Evolutionary conservation across 2,329 filamentous ascomycete species (phyloP), one percentile per base, ranked within the genome.

Genomic region (Amylocarpus encephaloides): DNA sequence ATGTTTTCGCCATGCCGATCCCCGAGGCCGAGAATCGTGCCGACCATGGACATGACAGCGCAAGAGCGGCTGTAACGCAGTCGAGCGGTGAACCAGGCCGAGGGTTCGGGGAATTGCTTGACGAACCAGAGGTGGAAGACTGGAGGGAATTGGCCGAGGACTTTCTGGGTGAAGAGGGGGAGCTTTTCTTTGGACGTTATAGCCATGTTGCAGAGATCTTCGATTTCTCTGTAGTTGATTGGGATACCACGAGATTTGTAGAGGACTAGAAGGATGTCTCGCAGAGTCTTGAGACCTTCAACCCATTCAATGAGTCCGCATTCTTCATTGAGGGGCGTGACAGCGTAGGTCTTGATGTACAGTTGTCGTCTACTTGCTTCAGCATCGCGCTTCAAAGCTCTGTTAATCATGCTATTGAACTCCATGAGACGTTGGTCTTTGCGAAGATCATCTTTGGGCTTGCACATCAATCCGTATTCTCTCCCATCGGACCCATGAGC

Each of bases 41-140:
- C 93, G 4, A 95, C 89, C 80, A 99, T 98, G n/a, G 90, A 95
- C 91, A 98, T 98, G 59, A 98, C 93, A 10, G 94, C 93, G 62
- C 88, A 92, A 1, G 93, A 95, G 3, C 93, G 82, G 2, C 93
- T 94, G 70, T 97, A 99, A 42, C 84, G 81, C 40, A 97, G 76
- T 6, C 93, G 82, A 9, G 92, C 91, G 2, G 83, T 79, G 67
- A 98, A 94, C 93, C 93, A 99, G 1, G 85, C 78, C 11, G 88
- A 88, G 3, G 94, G 91, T 64, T 95, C 90, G 0, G 93, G 90
- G 65, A 96, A 99, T 60, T 90, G 89, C 60, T 95, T 87, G 16
- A 93, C 82, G 68, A 98, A 99, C 93, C 93, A 99, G 57, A 91
- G 80, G 57, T 94, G 86, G 51, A 99, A 80, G 12, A 95, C 82